Base-by-base conservation (phyloP, 2,329 filamentous ascomycete genomes). In the Coleophoma eucalyptorum region DNA sequence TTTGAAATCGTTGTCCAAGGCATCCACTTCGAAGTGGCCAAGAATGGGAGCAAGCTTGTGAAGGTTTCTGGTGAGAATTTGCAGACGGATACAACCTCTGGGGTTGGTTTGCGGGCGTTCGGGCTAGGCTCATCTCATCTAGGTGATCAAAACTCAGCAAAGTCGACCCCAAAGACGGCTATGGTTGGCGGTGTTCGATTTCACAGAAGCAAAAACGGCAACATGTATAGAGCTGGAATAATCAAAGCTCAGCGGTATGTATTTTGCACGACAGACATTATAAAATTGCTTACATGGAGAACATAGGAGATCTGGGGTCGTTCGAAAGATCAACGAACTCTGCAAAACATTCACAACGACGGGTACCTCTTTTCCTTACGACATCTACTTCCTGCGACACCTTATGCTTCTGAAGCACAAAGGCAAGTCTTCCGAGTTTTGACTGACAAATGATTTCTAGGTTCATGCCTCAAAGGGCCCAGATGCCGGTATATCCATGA, bases 401-500 rank as follows among this genome's bases (percentile, higher is more conserved):
- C 32, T 51, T 46, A 43, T 48, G 33, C 34, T 49, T 33, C 55
- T 43, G 41, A 46, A 33, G 49, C 16, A 43, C 51, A 61, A 44
- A 55, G 50, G 58, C 61, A 53, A 45, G 41, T 52, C 26, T 56
- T 51, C 55, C 52, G 54, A 50, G 57, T 60, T 53, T 51, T 56
- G 61, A 58, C 64, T 67, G 58, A 67, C 64, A 54, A n/a, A 50
- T 50, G 37, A 21, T 54, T 38, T 43, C 34, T 77, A 96, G 94
- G 94, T 73, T 86, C 86, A 58, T 99, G 94, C 69, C 77, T 83
- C 50, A 90, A 90, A 69, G 92, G 93, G 52, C 86, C 87, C 7
- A 75, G 72, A 44, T 99, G 94, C 70, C 86, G 81, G 50, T 94
- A 87, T 66, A 74, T 84, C 46, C 94, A 99, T 76, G 89, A 99